Percentiles rank a stretch among this genome's conserved stretches.
Conservation (phyloP, 129 eudicot species). For the Silybum marianum region DNA sequence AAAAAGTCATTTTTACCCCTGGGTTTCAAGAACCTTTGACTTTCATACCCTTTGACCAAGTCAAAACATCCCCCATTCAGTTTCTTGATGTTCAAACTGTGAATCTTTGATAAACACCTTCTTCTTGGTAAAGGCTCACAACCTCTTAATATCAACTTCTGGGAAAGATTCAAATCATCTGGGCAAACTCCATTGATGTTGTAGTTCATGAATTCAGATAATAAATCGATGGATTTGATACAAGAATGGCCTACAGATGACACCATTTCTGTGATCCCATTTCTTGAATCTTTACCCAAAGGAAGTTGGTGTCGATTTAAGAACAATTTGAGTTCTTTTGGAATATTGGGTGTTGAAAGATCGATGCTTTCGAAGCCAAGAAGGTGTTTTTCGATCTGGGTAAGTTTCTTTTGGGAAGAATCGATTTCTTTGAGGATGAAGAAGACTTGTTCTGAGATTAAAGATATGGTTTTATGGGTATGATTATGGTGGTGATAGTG, state of each 20-base stretch:
- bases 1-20: slow-evolving; percentile 86
- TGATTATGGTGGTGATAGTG: slow-evolving; percentile 36
- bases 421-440: slow-evolving; percentile 85
- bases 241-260: slow-evolving; percentile 99
- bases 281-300: slow-evolving; percentile 87
- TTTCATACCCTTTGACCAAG: slow-evolving; percentile 65
- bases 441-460: slow-evolving; percentile 83
- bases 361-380: slow-evolving; percentile 88
- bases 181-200: slow-evolving; percentile 81
- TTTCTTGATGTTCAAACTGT: slow-evolving; percentile 78
- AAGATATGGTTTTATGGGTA: slow-evolving; percentile 72
- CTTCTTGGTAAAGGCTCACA: slow-evolving; percentile 98
- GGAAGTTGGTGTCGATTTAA: slow-evolving; percentile 66
- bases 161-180: slow-evolving; percentile 82
- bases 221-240: slow-evolving; percentile 69
- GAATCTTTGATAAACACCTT: slow-evolving; percentile 81
- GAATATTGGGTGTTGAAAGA: slow-evolving; percentile 69
- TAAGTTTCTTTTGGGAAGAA: slow-evolving; percentile 84
- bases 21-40: slow-evolving; percentile 61
- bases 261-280: slow-evolving; percentile 97
- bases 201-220: slow-evolving; percentile 76
- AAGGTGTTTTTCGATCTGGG: slow-evolving; percentile 90
- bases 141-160: slow-evolving; percentile 69
- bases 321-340: slow-evolving; percentile 65
- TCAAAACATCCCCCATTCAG: slow-evolving; percentile 83